Conservation (phyloP, 805 yeast species). For the Teunomyces atbi region DNA sequence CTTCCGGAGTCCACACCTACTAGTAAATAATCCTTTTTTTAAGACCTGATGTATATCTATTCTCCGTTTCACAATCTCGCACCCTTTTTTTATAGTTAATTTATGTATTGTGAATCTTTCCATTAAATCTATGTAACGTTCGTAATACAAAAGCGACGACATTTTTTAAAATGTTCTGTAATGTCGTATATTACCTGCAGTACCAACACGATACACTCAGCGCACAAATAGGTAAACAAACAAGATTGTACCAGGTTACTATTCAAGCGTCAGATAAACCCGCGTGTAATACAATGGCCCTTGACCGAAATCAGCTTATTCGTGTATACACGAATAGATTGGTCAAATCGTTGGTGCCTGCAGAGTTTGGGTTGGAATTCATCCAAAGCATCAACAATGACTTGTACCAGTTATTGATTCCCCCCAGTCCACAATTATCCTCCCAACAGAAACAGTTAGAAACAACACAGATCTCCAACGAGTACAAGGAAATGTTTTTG, state of each 20-base stretch:
- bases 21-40: not conserved
- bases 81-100: not conserved
- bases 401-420: conserved; percentile 11
- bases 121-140: not conserved
- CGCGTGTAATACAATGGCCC: conserved; percentile 10
- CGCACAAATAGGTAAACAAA: conserved; percentile 2
- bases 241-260: not conserved
- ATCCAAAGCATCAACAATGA: conserved; percentile 31
- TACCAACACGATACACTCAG: not conserved
- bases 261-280: no score
- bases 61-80: not conserved
- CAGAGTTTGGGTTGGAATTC: conserved; percentile 36
- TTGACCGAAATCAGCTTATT: conserved; percentile 32
- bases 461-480: conserved; percentile 18
- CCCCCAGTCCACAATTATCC: not conserved
- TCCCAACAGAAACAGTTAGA: conserved; percentile 12
- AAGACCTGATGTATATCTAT: not conserved
- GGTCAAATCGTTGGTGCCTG: conserved; percentile 36
- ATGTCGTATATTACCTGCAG: not conserved
- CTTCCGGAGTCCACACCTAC: conserved; percentile 55
- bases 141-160: not conserved
- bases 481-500: conserved; percentile 23
- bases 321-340: conserved; percentile 33
- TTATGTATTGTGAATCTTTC: not conserved
- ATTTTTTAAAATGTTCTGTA: not conserved